Evolutionary conservation across 75 land plant genomes (phyloP).

Genomic region (Larix kaempferi): DNA sequence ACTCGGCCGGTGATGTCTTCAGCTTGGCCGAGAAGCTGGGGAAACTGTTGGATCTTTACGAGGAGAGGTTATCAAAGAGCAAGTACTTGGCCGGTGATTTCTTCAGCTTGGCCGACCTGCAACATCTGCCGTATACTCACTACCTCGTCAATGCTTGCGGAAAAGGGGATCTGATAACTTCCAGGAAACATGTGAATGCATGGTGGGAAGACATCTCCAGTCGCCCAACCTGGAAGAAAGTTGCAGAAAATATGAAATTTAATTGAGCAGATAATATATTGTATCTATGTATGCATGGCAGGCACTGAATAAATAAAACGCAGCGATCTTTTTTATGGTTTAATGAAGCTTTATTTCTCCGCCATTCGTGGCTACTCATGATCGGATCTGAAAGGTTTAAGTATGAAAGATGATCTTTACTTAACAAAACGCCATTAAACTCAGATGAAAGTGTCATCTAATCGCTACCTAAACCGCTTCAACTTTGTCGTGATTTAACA

Average conservation of each 20-base stretch:
- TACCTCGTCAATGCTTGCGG: constrained; percentile 20
- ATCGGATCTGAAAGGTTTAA: too few species aligned
- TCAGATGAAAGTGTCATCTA: too few species aligned
- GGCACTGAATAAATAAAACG: too few species aligned
- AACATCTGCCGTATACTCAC: constrained; percentile 30
- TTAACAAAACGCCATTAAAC: too few species aligned
- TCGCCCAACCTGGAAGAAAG: constrained; percentile 46
- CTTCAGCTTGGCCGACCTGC: constrained; percentile 49
- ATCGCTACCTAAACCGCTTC: too few species aligned
- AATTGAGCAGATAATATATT: too few species aligned
- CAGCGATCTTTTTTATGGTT: too few species aligned
- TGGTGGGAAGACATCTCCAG: constrained; percentile 45
- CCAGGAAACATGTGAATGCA: constrained; percentile 40
- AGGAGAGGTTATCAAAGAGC: constrained; percentile 25
- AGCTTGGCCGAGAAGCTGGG: constrained; percentile 29
- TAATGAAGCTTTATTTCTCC: too few species aligned
- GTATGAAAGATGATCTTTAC: too few species aligned
- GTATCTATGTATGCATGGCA: too few species aligned
- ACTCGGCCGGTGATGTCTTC: constrained; percentile 38
- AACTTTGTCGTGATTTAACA: too few species aligned
- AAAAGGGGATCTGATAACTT: constrained; percentile 16
- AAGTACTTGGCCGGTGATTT: constrained; percentile 54
- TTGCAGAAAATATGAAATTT: neutral
- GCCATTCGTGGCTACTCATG: too few species aligned
- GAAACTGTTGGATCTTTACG: constrained; percentile 59